phyloP scores from a whole-genome alignment of 2,329 filamentous ascomycete genomes.

The Aspergillus pseudoviridinutans region DNA sequence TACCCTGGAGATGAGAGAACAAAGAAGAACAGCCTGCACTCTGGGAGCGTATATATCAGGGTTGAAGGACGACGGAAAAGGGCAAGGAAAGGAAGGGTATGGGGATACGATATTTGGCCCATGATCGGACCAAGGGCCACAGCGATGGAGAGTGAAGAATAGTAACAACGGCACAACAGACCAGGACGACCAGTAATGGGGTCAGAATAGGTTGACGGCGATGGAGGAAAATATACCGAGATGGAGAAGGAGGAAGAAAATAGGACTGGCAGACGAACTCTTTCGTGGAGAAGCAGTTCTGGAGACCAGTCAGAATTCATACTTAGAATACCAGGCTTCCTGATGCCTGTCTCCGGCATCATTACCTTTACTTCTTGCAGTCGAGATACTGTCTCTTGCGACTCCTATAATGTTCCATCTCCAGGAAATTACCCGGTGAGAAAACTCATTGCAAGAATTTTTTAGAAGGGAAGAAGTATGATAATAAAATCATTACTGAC shows the following conservation, averaged over 20 bases:
- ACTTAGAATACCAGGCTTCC: background rate
- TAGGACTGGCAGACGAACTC: background rate
- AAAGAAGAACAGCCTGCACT: background rate
- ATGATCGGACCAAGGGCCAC: background rate
- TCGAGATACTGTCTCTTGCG: background rate
- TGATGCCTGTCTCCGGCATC: background rate
- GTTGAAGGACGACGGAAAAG: background rate
- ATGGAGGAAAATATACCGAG: background rate
- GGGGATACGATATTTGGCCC: background rate
- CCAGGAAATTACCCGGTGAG: background rate
- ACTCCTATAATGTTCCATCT: background rate
- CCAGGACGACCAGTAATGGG: background rate
- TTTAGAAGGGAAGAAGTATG: background rate
- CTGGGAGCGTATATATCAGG: background rate
- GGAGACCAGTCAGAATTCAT: background rate
- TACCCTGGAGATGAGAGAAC: background rate
- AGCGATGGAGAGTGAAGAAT: background rate
- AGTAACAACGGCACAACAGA: background rate
- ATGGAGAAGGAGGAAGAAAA: background rate
- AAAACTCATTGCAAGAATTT: background rate
- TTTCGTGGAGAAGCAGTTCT: background rate
- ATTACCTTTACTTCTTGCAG: background rate
- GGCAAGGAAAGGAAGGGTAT: background rate
- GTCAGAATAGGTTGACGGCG: background rate
- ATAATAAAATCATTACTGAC: background rate